A percentile compares a stretch with the other conserved stretches of the same genome.
Conservation (phyloP, 371 early-diverging fungal genomes). For the Mucor lusitanicus region DNA sequence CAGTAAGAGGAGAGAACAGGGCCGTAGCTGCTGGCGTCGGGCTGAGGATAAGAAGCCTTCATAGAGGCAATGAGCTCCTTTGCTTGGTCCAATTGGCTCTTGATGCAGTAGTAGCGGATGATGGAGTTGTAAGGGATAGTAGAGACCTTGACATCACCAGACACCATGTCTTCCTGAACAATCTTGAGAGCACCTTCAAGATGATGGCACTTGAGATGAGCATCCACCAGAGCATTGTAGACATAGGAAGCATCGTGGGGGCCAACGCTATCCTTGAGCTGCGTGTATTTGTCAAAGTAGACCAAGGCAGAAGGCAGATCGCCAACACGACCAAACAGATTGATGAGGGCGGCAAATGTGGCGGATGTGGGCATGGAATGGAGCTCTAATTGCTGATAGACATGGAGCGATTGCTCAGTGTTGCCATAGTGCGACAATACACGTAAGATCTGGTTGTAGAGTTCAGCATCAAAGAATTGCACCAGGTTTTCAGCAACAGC, state of each 20-base stretch:
- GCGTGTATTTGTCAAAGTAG: slow-evolving; percentile 38
- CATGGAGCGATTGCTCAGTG: slow-evolving; percentile 33
- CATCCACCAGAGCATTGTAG: slow-evolving; percentile 52
- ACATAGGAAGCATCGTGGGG: slow-evolving; percentile 49
- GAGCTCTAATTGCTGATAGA: slow-evolving; percentile 34
- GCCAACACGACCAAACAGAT: slow-evolving; percentile 51
- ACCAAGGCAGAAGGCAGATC: slow-evolving; percentile 37
- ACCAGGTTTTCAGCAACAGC: slow-evolving; percentile 21
- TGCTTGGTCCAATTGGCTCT: slow-evolving; percentile 32
- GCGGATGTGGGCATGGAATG: slow-evolving; percentile 35
- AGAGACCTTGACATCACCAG: slow-evolving; percentile 34
- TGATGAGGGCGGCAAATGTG: slow-evolving; percentile 55
- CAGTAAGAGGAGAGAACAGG: slow-evolving; percentile 51
- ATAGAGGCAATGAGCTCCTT: slow-evolving; percentile 29
- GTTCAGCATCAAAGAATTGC: slow-evolving; percentile 42
- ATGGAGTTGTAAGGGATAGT: slow-evolving; percentile 52
- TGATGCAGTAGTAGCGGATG: slow-evolving; percentile 46
- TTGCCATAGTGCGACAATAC: slow-evolving; percentile 53
- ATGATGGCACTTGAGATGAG: slow-evolving; percentile 45
- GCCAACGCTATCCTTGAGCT: slow-evolving; percentile 22
- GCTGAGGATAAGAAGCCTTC: slow-evolving; percentile 28
- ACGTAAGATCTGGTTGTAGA: slow-evolving; percentile 50
- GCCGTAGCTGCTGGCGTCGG: slow-evolving; percentile 51
- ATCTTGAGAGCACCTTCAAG: slow-evolving; percentile 43
- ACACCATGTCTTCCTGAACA: slow-evolving; percentile 40